Evolutionary conservation across 257 asterid genomes (phyloP).

Genomic region (Capsicum chinense): DNA sequence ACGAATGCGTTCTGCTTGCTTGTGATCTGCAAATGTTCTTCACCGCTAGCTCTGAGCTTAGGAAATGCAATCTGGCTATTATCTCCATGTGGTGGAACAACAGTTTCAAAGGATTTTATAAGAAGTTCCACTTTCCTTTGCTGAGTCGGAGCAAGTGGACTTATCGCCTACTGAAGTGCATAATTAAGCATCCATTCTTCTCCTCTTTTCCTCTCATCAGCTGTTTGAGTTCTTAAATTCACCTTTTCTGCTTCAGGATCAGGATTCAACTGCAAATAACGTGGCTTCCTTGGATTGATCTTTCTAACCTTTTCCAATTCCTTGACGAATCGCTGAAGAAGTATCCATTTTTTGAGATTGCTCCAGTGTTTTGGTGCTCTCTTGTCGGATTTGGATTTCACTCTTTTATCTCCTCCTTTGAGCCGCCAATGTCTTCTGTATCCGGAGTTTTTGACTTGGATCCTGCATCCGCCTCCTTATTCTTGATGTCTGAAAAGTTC

Average conservation of each 20-base stretch:
- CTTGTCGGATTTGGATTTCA: conserved; percentile 49
- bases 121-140: conserved; percentile 80
- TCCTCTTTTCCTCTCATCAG: conserved; percentile 62
- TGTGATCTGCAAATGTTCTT: not conserved
- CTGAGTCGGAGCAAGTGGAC: conserved; percentile 87
- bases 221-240: conserved; percentile 59
- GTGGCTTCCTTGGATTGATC: conserved; percentile 41
- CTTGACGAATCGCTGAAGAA: conserved; percentile 80
- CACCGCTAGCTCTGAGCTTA: not conserved
- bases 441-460: not conserved
- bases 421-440: conserved; percentile 33
- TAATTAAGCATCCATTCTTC: conserved; percentile 99
- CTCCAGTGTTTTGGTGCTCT: conserved; percentile 90
- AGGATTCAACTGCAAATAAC: conserved; percentile 49
- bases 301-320: conserved; percentile 71
- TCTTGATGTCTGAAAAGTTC: not conserved
- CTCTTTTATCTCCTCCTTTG: conserved; percentile 26
- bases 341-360: conserved; percentile 91
- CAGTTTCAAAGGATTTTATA: conserved; percentile 88
- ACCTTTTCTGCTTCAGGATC: conserved; percentile 70
- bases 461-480: not conserved
- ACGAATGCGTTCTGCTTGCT: not conserved
- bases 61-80: conserved; percentile 45
- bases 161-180: conserved; percentile 85
- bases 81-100: conserved; percentile 65